Evolutionary conservation across 352 stramenopile species (phyloP).

Genomic region (Pythium volutum): DNA sequence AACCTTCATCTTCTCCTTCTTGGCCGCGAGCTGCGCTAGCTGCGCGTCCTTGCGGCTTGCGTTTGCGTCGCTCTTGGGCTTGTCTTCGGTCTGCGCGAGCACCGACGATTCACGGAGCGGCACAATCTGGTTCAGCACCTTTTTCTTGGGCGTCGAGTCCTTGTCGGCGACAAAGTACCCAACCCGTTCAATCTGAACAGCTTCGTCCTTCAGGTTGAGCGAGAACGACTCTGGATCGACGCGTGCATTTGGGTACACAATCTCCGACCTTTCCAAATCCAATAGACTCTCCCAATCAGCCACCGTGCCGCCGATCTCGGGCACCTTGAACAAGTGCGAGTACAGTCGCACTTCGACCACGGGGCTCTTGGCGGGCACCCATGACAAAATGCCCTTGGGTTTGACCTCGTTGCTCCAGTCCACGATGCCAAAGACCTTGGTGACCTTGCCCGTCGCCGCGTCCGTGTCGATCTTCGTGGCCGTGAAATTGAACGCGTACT

Average conservation of each 20-base stretch:
- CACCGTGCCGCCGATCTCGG: constrained; percentile 58
- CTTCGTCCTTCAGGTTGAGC: constrained; percentile 48
- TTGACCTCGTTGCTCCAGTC: constrained; percentile 83
- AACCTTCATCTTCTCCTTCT: constrained; percentile 93
- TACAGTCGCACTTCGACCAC: constrained; percentile 94
- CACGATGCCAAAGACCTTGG: constrained; percentile 56
- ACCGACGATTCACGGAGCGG: constrained; percentile 87
- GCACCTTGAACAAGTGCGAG: constrained; percentile 95
- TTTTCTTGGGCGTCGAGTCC: constrained; percentile 88
- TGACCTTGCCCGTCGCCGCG: constrained; percentile 42
- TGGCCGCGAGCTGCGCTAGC: constrained; percentile 81
- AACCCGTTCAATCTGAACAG: constrained; percentile 97
- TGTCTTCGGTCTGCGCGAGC: constrained; percentile 37
- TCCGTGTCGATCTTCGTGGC: constrained; percentile 89
- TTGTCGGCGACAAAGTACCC: constrained; percentile 98
- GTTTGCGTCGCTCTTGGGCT: constrained; percentile 43
- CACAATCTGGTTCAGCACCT: constrained; percentile 98
- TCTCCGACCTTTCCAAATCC: constrained; percentile 81
- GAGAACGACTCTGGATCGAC: constrained; percentile 78
- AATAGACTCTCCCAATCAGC: constrained; percentile 81
- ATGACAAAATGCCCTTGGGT: constrained; percentile 95
- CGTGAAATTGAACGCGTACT: constrained; percentile 94
- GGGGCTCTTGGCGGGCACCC: constrained; percentile 87
- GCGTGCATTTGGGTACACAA: constrained; percentile 84
- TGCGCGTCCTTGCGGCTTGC: constrained; percentile 84